These are phyloP conservation scores for Tolypocladium pustulatum DNA, from an alignment of 2,329 filamentous ascomycete genomes.

Conservation along the genomic window DNA sequence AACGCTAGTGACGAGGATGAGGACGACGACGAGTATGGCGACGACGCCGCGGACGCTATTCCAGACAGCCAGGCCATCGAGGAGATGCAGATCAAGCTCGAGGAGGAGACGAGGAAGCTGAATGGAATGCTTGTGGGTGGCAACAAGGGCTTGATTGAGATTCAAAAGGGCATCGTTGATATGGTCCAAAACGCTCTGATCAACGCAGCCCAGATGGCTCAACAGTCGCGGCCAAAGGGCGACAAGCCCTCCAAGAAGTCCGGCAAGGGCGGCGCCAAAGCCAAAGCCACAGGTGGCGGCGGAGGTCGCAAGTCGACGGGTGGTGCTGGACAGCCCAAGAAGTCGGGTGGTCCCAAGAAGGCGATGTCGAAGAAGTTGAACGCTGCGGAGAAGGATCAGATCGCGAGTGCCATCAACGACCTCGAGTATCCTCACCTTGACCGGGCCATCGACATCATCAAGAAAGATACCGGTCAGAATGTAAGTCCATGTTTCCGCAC, in stretches of 20 bases:
- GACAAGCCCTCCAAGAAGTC: slow-evolving; percentile 50
- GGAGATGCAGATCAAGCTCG: slow-evolving; percentile 38
- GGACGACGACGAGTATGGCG: slow-evolving; percentile 53
- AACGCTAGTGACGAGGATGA: slow-evolving; percentile 63
- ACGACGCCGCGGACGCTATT: slow-evolving; percentile 27
- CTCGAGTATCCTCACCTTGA: slow-evolving; percentile 70
- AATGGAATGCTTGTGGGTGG: slow-evolving; percentile 41
- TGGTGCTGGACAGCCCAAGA: slow-evolving; percentile 21
- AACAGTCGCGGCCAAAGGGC: slow-evolving; percentile 32
- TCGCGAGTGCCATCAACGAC: slow-evolving; percentile 74
- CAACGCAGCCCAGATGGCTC: slow-evolving; percentile 57
- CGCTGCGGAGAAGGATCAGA: slow-evolving; percentile 79
- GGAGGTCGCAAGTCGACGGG: slow-evolving; percentile 32
- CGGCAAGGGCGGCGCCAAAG: slow-evolving; percentile 49
- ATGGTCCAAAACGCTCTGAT: slow-evolving; percentile 63
- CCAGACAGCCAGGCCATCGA: slow-evolving; percentile 34
- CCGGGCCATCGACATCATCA: slow-evolving; percentile 80
- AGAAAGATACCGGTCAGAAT: slow-evolving; percentile 68
- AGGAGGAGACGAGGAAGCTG: slow-evolving; percentile 49
- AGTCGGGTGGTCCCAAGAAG: slow-evolving; percentile 32
- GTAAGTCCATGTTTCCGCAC: slow-evolving; percentile 37
- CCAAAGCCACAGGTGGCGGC: slow-evolving; percentile 25
- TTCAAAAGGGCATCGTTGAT: slow-evolving; percentile 51
- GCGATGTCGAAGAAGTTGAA: slow-evolving; percentile 42
- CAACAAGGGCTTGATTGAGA: slow-evolving; percentile 40